These are phyloP conservation scores for Cordyceps farinosa DNA, from an alignment of 2,329 filamentous ascomycete species.

Conservation along the genomic window DNA sequence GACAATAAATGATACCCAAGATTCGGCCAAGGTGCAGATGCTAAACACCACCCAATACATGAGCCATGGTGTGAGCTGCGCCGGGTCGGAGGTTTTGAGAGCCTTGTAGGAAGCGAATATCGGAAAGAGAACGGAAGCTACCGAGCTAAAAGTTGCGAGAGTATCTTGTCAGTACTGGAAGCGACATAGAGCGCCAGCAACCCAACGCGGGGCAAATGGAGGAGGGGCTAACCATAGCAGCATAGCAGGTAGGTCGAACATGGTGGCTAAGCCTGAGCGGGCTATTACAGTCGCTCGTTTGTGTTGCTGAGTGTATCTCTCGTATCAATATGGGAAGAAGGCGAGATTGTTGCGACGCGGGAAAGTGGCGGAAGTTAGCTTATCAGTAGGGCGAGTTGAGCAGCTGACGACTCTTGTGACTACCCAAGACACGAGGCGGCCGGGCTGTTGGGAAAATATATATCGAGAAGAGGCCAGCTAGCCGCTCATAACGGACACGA, in stretches of 20 bases:
- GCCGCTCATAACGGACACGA: background rate
- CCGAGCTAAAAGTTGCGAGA: constrained; percentile 55
- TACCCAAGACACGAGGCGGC: background rate
- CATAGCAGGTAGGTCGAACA: constrained; percentile 77
- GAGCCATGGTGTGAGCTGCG: constrained; percentile 90
- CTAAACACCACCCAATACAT: constrained; percentile 98
- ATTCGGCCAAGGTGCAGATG: constrained; percentile 76
- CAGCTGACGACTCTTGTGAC: constrained; percentile 11
- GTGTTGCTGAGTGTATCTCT: background rate
- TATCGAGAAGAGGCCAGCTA: constrained; percentile 2
- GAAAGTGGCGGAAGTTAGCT: constrained; percentile 3
- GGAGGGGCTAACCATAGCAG: constrained; percentile 65
- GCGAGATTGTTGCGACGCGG: background rate
- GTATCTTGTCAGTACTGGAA: constrained; percentile 18
- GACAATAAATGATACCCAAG: constrained; percentile 82
- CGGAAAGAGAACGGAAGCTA: constrained; percentile 88
- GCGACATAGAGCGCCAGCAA: constrained; percentile 11
- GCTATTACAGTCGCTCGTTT: background rate
- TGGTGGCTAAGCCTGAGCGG: constrained; percentile 34
- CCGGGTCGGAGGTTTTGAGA: constrained; percentile 85
- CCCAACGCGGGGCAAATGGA: constrained; percentile 22
- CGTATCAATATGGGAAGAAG: background rate
- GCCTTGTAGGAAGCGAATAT: constrained; percentile 98
- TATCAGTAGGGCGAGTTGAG: constrained; percentile 3
- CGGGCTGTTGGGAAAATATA: background rate